Base-by-base conservation (phyloP, 257 asterid genomes). In the Forsythia suspensa region DNA sequence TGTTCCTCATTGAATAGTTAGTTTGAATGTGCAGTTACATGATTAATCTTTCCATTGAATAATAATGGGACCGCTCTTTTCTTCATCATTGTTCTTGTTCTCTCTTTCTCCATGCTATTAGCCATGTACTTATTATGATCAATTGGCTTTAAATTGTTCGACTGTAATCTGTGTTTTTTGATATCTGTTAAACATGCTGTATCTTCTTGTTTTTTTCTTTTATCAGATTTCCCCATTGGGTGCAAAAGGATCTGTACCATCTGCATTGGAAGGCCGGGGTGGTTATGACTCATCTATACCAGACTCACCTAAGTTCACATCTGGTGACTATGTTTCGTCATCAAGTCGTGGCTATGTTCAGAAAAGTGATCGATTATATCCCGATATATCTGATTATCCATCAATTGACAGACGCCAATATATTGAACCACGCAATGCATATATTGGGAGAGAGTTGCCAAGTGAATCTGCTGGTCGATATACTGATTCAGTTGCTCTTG, bases 321-420 rank as follows among this genome's bases (percentile, higher is more conserved):
- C 91, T 72, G 84, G 85, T 82, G 97, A 90, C 71, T 92, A 90
- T 85, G 85, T 86, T 57, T 76, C 97, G 37, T 87, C 96, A 41
- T 81, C 98, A 72, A 89, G 87, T 86, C 92, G 85, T 34, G 91
- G 86, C 76, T 96, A 91, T 80, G 94, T 89, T 65, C 97, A 87
- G 76, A 91, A 91, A 78, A 86, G 83, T 71, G 97, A 94, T 78
- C 95, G 88, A 76, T 86, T 92, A 69, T 92, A 87, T 83, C 55
- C 96, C 2, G 98, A 93, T 69, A 88, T 87, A 38, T 82, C 96
- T 37, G 98, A 93, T 79, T 95, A 90, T 86, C 85, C 97, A 52
- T 76, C 93, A 72, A 80, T 86, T 70, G 97, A 93, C 36, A 93
- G 95, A 79, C 97, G 83, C 42, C 91, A 86, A 79, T 89, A 88